phyloP scores from a whole-genome alignment of 345 rosid species.

The Trapa incisa region DNA sequence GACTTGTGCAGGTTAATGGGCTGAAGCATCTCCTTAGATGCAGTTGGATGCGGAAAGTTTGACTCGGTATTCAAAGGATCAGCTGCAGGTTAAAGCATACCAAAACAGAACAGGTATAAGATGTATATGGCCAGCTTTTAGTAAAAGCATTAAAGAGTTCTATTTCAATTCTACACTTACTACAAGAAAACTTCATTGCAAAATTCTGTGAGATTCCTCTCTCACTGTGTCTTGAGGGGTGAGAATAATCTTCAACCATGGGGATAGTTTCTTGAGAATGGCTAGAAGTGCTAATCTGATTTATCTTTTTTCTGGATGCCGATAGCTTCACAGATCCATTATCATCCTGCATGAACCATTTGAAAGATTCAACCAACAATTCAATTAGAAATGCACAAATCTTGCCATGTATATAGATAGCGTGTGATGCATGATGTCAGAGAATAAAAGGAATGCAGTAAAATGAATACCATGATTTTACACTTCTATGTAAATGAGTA shows the following conservation, averaged over 20 bases:
- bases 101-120: slow-evolving; percentile 19
- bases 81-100: slow-evolving; percentile 16
- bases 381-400: neutral
- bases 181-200: slow-evolving; percentile 26
- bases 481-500: neutral
- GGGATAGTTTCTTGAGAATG: slow-evolving; percentile 41
- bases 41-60: slow-evolving; percentile 7
- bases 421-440: neutral
- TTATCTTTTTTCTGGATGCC: slow-evolving; percentile 20
- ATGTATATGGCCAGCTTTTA: neutral
- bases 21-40: slow-evolving; percentile 42
- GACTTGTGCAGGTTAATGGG: slow-evolving; percentile 43
- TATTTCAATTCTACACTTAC: neutral
- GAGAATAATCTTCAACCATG: slow-evolving; percentile 21
- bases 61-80: slow-evolving; percentile 14
- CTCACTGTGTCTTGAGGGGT: slow-evolving; percentile 21
- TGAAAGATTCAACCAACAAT: slow-evolving; percentile 4
- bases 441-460: neutral
- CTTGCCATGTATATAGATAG: neutral
- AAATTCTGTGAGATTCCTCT: slow-evolving; percentile 39
- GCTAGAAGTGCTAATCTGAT: slow-evolving; percentile 18
- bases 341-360: slow-evolving; percentile 29
- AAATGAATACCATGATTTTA: neutral
- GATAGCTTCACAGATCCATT: slow-evolving; percentile 22
- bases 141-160: neutral